Evolutionary conservation across 179 eudicot genomes (phyloP).

Genomic region (Silene noctiflora): DNA sequence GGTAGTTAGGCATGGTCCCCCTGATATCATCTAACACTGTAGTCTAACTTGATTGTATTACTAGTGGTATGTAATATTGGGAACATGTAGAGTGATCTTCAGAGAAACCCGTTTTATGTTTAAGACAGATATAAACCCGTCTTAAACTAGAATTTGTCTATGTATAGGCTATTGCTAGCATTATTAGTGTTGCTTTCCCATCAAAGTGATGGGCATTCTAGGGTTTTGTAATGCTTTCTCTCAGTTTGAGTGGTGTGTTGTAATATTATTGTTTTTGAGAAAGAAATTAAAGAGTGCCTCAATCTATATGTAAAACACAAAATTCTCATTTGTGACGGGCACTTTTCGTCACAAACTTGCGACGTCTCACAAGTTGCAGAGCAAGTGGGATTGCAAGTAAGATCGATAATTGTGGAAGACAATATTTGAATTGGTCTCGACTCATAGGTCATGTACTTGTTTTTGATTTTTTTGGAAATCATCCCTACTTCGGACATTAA

Average conservation of each 20-base stretch:
- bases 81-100: neutral
- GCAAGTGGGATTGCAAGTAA: too few species aligned
- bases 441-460: too few species aligned
- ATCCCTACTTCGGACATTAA: too few species aligned
- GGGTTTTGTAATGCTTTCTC: neutral
- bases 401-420: too few species aligned
- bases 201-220: slow-evolving; percentile 32
- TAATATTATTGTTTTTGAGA: neutral
- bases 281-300: neutral
- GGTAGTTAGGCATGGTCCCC: too few species aligned
- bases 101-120: neutral
- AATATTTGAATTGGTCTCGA: too few species aligned
- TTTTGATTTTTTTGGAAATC: too few species aligned
- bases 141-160: neutral
- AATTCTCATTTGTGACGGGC: too few species aligned
- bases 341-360: too few species aligned
- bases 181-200: slow-evolving; percentile 20
- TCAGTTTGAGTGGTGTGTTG: slow-evolving; percentile 9
- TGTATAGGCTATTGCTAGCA: neutral
- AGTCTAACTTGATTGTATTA: slow-evolving; percentile 14
- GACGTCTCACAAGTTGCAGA: too few species aligned
- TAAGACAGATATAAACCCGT: neutral
- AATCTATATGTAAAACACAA: too few species aligned
- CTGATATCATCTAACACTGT: slow-evolving; percentile 9
- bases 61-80: neutral